These are phyloP conservation scores for Fraxinus ornus DNA, from an alignment of 305 asterid species.

Conservation along the genomic window DNA sequence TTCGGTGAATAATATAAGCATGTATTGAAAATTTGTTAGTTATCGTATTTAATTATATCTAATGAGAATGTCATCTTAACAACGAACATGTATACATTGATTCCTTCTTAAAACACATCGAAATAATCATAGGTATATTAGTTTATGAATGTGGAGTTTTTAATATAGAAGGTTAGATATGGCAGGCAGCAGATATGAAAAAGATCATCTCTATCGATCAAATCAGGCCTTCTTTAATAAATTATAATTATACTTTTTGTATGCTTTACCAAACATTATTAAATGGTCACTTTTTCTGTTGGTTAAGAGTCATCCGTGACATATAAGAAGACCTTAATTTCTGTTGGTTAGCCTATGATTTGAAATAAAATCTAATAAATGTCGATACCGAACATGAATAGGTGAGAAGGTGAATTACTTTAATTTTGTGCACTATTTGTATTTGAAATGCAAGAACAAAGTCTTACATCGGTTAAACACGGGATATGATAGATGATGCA, in stretches of 20 bases:
- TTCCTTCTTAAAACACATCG: not conserved
- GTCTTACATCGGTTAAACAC: not conserved
- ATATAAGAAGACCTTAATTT: constrained; percentile 24
- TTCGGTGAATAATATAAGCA: not conserved
- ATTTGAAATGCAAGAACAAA: not conserved
- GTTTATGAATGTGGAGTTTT: constrained; percentile 20
- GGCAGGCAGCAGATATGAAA: constrained; percentile 31
- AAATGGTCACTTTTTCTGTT: constrained; percentile 35
- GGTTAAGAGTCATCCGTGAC: constrained; percentile 64
- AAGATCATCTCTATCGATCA: constrained; percentile 30
- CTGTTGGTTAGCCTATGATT: constrained; percentile 31
- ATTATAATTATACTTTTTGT: not conserved
- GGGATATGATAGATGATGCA: not conserved
- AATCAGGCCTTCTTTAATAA: not conserved
- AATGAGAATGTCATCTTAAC: too few species aligned
- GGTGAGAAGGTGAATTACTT: not conserved
- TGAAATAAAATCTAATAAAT: constrained; percentile 5
- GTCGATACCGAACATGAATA: not conserved
- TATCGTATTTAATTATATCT: too few species aligned
- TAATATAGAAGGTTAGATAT: constrained; percentile 23
- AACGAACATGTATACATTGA: not conserved
- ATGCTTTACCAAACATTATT: constrained; percentile 29
- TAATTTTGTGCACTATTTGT: not conserved
- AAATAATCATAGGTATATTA: constrained; percentile 1
- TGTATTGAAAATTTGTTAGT: too few species aligned